These are phyloP conservation scores for Debaryomyces udenii DNA, from an alignment of 1,139 yeast genomes.

Conservation along the genomic window DNA sequence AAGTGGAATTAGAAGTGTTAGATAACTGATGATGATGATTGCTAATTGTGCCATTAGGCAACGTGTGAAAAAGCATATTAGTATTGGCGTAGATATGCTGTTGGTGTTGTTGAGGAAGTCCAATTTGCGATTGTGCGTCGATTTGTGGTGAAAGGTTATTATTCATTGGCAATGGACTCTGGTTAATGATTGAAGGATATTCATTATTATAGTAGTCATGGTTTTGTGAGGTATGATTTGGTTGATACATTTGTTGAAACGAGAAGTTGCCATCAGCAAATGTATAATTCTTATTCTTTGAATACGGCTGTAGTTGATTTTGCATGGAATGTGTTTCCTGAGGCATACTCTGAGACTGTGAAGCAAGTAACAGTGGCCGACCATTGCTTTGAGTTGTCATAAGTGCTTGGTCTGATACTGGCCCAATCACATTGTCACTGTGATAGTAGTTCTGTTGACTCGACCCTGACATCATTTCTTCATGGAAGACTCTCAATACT, in stretches of 20 bases:
- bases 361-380: conserved; percentile 1
- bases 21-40: conserved; percentile 16
- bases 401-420: conserved; percentile 15
- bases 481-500: too few relatives aligned
- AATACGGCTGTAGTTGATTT: conserved; percentile 2
- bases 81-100: not conserved
- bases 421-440: conserved; percentile 16
- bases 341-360: not conserved
- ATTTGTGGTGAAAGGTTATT: conserved; percentile 1
- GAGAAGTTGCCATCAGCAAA: conserved; percentile 16
- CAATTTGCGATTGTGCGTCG: conserved; percentile 1
- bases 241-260: conserved; percentile 17
- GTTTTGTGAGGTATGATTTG: conserved; percentile 9
- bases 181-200: conserved; percentile 5
- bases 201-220: conserved; percentile 15
- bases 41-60: not conserved
- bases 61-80: conserved; percentile 2
- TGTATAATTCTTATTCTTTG: conserved; percentile 16
- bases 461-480: conserved; percentile 2
- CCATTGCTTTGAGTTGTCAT: conserved; percentile 10
- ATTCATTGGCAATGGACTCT: conserved; percentile 6
- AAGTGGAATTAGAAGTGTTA: conserved; percentile 14
- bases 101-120: conserved; percentile 1
- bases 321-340: conserved; percentile 1
- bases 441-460: conserved; percentile 13